Percentiles rank a stretch among this genome's conserved stretches.
Conservation (phyloP, 2,329 filamentous ascomycete species). For the Corynespora cassiicola region DNA sequence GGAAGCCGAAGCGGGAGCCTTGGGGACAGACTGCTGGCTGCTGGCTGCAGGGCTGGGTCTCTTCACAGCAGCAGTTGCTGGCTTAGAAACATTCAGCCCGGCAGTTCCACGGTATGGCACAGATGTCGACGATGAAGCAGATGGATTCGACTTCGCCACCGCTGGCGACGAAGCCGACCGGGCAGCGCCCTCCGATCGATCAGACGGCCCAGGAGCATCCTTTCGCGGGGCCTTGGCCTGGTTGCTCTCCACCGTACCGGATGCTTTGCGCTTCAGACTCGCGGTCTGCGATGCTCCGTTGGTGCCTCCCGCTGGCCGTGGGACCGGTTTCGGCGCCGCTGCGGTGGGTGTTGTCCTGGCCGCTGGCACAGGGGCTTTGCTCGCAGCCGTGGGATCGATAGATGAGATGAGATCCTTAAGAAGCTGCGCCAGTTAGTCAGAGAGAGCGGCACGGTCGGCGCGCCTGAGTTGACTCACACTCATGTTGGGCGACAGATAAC, state of each 20-base stretch:
- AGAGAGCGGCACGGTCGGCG: constrained; percentile 1
- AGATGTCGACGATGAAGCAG: constrained; percentile 24
- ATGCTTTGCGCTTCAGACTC: constrained; percentile 50
- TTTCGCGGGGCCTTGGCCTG: constrained; percentile 42
- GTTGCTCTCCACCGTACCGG: constrained; percentile 35
- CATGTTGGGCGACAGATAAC: constrained; percentile 41
- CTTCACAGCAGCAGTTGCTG: constrained; percentile 27
- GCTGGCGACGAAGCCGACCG: constrained; percentile 31
- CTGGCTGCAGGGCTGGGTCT: constrained; percentile 26
- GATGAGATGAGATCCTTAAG: constrained; percentile 47
- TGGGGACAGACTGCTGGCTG: constrained; percentile 21
- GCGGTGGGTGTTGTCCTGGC: constrained; percentile 27
- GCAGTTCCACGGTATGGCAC: constrained; percentile 49
- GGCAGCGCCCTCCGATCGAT: constrained; percentile 31
- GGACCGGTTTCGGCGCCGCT: constrained; percentile 39
- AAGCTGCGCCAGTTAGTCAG: constrained; percentile 18
- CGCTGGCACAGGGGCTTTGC: constrained; percentile 23
- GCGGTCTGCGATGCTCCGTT: constrained; percentile 42
- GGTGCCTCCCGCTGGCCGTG: constrained; percentile 28
- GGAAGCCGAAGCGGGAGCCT: constrained; percentile 24
- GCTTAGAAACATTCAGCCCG: constrained; percentile 29
- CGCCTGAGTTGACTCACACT: constrained; percentile 37
- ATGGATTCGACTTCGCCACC: constrained; percentile 26
- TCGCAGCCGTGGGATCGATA: constrained; percentile 39
- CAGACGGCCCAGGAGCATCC: constrained; percentile 28